Percentiles rank a stretch among this genome's conserved stretches.
These are phyloP conservation scores for Cryptococcus depauperatus DNA, from an alignment of 1,284 basidiomycete species.

Conservation along the genomic window DNA sequence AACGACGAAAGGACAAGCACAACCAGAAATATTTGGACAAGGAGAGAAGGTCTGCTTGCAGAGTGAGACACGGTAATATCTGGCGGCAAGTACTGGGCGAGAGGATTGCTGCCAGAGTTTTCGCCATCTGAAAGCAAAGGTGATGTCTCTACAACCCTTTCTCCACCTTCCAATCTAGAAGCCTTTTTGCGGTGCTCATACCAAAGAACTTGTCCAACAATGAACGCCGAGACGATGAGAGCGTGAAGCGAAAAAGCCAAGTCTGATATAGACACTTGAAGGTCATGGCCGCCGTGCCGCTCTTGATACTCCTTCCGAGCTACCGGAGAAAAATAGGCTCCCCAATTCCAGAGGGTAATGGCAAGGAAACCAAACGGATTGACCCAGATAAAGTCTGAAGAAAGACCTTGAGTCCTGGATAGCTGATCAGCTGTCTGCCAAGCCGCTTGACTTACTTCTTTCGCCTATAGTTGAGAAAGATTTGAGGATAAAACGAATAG, in stretches of 20 bases:
- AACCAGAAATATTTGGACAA: constrained; percentile 20
- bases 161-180: not conserved
- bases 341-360: constrained; percentile 42
- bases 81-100: not conserved
- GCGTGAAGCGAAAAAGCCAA: constrained; percentile 46
- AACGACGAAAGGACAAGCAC: constrained; percentile 22
- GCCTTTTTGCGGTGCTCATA: constrained; percentile 14
- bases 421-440: not conserved
- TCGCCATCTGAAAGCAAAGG: not conserved
- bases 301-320: constrained; percentile 42
- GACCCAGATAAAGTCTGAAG: constrained; percentile 45
- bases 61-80: not conserved
- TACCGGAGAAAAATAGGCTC: constrained; percentile 34
- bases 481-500: constrained; percentile 47
- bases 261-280: constrained; percentile 44
- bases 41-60: constrained; percentile 18
- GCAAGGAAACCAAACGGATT: constrained; percentile 47
- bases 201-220: constrained; percentile 26
- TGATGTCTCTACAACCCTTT: not conserved
- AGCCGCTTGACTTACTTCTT: constrained; percentile 31
- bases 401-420: constrained; percentile 43
- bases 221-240: constrained; percentile 27
- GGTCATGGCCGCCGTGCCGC: constrained; percentile 43
- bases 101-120: not conserved
- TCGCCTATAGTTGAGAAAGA: constrained; percentile 44